phyloP scores from a whole-genome alignment of 2,329 filamentous ascomycete genomes.

The Pleomassaria siparia region DNA sequence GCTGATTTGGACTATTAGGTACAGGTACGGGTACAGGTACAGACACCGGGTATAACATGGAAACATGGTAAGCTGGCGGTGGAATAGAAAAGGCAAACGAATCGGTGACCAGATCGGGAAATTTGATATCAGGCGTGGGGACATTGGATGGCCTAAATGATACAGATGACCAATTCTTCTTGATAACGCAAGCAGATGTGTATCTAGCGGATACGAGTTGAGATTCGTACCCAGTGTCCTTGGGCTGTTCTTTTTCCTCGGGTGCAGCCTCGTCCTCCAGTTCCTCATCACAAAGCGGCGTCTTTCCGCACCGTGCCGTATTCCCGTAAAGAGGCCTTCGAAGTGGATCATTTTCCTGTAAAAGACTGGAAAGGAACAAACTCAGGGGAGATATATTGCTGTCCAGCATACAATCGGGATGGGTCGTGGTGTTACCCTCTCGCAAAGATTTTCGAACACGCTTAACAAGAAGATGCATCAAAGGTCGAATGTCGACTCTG shows the following conservation, averaged over 20 bases:
- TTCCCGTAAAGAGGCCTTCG: background rate
- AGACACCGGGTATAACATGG: slow-evolving; percentile 5
- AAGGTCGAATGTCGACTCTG: slow-evolving; percentile 7
- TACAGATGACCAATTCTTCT: slow-evolving; percentile 5
- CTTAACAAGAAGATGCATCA: slow-evolving; percentile 3
- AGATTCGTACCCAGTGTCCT: background rate
- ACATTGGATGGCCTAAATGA: slow-evolving; percentile 6
- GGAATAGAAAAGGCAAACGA: background rate
- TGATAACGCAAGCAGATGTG: slow-evolving; percentile 4
- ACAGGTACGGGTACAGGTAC: background rate
- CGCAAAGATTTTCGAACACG: slow-evolving; percentile 7
- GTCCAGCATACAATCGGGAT: slow-evolving; percentile 2
- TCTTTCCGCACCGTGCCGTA: background rate
- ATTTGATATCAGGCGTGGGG: background rate
- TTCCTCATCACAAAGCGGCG: background rate
- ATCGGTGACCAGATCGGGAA: slow-evolving; percentile 1
- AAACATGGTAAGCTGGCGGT: slow-evolving; percentile 11
- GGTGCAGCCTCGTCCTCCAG: background rate
- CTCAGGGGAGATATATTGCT: too few relatives aligned
- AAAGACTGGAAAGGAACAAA: background rate
- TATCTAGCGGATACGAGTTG: background rate
- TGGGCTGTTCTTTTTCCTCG: background rate
- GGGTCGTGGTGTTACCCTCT: background rate
- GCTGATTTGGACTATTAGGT: slow-evolving; percentile 1
- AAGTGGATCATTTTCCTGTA: background rate